Evolutionary conservation across 768 basidiomycete genomes (phyloP), one percentile per base, ranked within the genome.

Genomic region (Phaeotremella fagi): DNA sequence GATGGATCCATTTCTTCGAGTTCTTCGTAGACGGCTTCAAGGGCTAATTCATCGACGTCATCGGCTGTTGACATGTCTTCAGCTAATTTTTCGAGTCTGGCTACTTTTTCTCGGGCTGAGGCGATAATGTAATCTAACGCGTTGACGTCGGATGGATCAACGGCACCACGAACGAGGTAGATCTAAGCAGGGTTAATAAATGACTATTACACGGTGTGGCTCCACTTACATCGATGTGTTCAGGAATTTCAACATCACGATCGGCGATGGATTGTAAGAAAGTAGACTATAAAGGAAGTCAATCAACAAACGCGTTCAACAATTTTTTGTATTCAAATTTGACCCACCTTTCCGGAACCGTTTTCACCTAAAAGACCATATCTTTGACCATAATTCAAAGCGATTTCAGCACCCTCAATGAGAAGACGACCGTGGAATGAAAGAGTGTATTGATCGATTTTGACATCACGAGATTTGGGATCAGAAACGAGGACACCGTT

Each of bases 291-390:
- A 20, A 24, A 7, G 26, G 12, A n/a, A 23, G 24, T 37, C 14
- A 45, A 6, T 53, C 37, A 48, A 36, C 22, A 12, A 50, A 22
- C 33, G 33, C 12, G 22, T 20, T n/a, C 6, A 18, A 18, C 16
- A 20, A 16, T 50, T 28, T 7, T 18, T 15, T 14, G 22, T 57
- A 22, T 36, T 36, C 1, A 16, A 16, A 27, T 31, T 22, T 31
- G 31, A 64, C 66, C 44, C 58, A 91, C 91, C 84, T 99, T 99
- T 78, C 94, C 94, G n/a, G 88, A 92, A 27, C 94, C 94, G 72
- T 99, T 98, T 75, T 97, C 90, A 31, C 94, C 94, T 37, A 99
- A 79, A 27, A 99, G 80, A 75, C 95, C 95, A 68, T 99, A 99
- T 59, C 79, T 55, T 54, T 75, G 73, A 36, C 75, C 75, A 59